Evolutionary conservation across 1,284 basidiomycete genomes (phyloP).

Genomic region (Austroboletus niveus): DNA sequence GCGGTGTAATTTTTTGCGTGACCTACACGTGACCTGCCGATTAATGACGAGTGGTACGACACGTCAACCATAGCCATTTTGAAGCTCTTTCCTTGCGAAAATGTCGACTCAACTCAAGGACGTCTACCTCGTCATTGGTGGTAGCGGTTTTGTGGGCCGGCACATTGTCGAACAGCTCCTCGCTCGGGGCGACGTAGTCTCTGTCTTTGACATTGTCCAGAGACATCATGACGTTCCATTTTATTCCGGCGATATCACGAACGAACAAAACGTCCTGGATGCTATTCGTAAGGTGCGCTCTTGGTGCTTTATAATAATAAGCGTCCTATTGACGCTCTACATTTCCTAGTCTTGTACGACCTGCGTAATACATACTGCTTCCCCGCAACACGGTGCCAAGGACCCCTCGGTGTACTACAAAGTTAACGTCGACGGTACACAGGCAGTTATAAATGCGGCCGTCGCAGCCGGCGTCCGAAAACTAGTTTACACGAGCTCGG

Average conservation of each 20-base stretch:
- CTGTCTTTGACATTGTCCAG: slow-evolving; percentile 89
- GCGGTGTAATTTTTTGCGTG: too few species aligned
- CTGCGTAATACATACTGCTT: slow-evolving; percentile 95
- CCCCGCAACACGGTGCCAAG: slow-evolving; percentile 76
- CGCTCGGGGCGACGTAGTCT: slow-evolving; percentile 76
- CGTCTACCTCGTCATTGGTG: slow-evolving; percentile 84
- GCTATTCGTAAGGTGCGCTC: slow-evolving; percentile 67
- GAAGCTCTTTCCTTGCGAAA: neutral
- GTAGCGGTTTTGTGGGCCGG: slow-evolving; percentile 89
- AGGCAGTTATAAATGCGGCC: slow-evolving; percentile 81
- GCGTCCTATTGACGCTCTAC: neutral
- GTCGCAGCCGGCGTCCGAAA: slow-evolving; percentile 73
- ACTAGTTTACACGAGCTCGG: slow-evolving; percentile 94
- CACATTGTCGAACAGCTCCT: slow-evolving; percentile 85
- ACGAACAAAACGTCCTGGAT: slow-evolving; percentile 66
- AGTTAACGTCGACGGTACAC: slow-evolving; percentile 94
- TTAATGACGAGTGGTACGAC: too few species aligned
- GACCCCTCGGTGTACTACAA: slow-evolving; percentile 80
- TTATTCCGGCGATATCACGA: slow-evolving; percentile 83
- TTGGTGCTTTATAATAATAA: neutral
- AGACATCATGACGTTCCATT: slow-evolving; percentile 84
- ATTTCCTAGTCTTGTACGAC: slow-evolving; percentile 69
- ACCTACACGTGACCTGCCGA: too few species aligned
- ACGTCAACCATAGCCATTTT: too few species aligned
- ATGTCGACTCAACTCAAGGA: slow-evolving; percentile 40